These are phyloP conservation scores for Metschnikowia noctiluminum DNA, from an alignment of 805 yeast genomes.

Conservation along the genomic window DNA sequence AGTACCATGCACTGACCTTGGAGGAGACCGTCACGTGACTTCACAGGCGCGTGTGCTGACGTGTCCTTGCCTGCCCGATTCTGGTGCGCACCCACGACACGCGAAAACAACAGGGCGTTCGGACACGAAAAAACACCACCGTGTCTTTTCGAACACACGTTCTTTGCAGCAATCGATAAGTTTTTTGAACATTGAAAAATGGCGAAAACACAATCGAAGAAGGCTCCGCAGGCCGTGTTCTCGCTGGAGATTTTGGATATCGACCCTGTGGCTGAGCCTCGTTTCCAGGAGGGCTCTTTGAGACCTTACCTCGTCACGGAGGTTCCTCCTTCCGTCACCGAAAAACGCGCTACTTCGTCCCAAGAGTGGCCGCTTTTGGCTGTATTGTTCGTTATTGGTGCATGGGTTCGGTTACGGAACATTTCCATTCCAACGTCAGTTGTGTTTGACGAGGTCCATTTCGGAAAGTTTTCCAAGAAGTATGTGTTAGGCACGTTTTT, in stretches of 20 bases:
- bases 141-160: not conserved
- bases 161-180: not conserved
- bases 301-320: conserved; percentile 56
- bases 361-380: conserved; percentile 29
- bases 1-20: too few relatives aligned
- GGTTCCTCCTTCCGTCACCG: conserved; percentile 38
- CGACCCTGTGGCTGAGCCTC: conserved; percentile 40
- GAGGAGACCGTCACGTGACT: not conserved
- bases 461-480: conserved; percentile 92
- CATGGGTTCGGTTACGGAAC: conserved; percentile 56
- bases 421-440: conserved; percentile 73
- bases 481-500: conserved; percentile 65
- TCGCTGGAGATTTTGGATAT: conserved; percentile 21
- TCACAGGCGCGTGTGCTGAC: not conserved
- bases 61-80: not conserved
- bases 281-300: conserved; percentile 43
- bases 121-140: not conserved
- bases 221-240: conserved; percentile 5
- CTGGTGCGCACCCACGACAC: not conserved
- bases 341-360: conserved; percentile 18
- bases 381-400: conserved; percentile 48
- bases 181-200: conserved; percentile 5
- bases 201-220: conserved; percentile 17
- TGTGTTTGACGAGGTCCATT: conserved; percentile 91
- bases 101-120: not conserved